Conservation (phyloP, 2,329 filamentous ascomycete species). For the Pseudogymnoascus sp. region DNA sequence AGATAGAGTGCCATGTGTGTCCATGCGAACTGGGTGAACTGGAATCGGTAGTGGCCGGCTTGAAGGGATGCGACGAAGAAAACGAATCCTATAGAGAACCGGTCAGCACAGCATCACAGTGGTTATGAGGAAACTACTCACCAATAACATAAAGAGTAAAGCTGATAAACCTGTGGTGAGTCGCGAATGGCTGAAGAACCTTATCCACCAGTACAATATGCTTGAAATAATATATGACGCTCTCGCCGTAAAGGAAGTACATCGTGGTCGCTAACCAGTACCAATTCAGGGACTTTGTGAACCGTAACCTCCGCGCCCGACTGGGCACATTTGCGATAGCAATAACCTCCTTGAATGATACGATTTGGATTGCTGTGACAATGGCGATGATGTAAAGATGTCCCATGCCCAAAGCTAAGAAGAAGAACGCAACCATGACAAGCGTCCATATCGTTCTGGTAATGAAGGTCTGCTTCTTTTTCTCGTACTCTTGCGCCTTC, state of each 20-base stretch:
- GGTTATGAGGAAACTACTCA: conserved; percentile 37
- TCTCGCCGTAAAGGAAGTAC: conserved; percentile 99
- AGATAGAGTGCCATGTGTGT: conserved; percentile 98
- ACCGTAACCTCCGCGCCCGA: conserved; percentile 79
- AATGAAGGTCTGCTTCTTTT: conserved; percentile 98
- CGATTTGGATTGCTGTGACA: conserved; percentile 87
- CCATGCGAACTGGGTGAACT: conserved; percentile 99
- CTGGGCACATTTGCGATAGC: conserved; percentile 94
- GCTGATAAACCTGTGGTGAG: conserved; percentile 97
- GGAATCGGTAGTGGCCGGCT: conserved; percentile 94
- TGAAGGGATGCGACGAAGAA: conserved; percentile 95
- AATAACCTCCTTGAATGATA: conserved; percentile 99
- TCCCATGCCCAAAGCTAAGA: conserved; percentile 84
- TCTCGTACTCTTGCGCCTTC: conserved; percentile 72
- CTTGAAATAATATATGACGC: conserved; percentile 99
- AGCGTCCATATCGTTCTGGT: conserved; percentile 96
- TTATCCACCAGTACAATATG: conserved; percentile 94
- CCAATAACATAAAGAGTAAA: conserved; percentile 97
- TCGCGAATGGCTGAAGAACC: conserved; percentile 85
- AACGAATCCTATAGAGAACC: conserved; percentile 66
- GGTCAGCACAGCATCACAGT: conserved; percentile 23
- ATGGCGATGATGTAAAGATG: conserved; percentile 96
- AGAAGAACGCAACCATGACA: conserved; percentile 93
- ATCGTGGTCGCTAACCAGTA: conserved; percentile 98
- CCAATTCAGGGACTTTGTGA: conserved; percentile 97